Evolutionary conservation across 108 stramenopile genomes (phyloP).

Genomic region (Cyclotella baltica): DNA sequence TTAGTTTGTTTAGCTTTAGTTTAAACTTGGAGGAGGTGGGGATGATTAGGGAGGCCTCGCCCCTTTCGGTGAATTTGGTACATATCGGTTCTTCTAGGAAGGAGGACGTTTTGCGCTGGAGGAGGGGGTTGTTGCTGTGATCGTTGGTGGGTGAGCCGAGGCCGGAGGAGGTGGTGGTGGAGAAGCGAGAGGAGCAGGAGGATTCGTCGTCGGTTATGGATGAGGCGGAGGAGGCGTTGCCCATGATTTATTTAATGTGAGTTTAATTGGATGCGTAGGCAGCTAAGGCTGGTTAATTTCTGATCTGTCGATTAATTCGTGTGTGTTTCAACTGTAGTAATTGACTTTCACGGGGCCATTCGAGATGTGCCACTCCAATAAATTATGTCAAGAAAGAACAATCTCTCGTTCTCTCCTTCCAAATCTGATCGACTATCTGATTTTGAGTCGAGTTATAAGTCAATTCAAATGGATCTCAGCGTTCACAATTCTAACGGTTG

Average conservation of each 20-base stretch:
- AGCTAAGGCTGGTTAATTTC: no score
- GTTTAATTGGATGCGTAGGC: background rate
- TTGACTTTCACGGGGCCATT: background rate
- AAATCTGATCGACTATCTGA: no score
- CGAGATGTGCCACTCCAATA: no score
- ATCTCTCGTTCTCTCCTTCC: no score
- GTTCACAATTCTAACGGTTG: no score
- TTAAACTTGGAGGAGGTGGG: conserved; percentile 50
- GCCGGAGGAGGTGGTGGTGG: background rate
- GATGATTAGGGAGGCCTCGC: conserved; percentile 36
- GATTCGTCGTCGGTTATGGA: conserved; percentile 4
- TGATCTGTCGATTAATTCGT: background rate
- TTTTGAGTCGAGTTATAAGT: no score
- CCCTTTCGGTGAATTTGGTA: conserved; percentile 67
- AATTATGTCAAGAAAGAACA: no score
- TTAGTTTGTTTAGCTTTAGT: background rate
- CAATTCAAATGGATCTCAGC: no score
- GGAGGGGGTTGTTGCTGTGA: background rate
- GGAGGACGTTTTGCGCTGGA: conserved; percentile 38
- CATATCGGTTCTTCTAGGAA: conserved; percentile 64
- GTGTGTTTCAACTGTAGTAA: background rate
- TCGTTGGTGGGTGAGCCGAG: background rate
- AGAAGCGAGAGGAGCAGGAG: background rate
- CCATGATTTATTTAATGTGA: conserved; percentile 1
- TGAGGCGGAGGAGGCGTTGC: conserved; percentile 8